These are phyloP conservation scores for Phylloporus scabripes DNA, from an alignment of 768 basidiomycete species.

Conservation along the genomic window DNA sequence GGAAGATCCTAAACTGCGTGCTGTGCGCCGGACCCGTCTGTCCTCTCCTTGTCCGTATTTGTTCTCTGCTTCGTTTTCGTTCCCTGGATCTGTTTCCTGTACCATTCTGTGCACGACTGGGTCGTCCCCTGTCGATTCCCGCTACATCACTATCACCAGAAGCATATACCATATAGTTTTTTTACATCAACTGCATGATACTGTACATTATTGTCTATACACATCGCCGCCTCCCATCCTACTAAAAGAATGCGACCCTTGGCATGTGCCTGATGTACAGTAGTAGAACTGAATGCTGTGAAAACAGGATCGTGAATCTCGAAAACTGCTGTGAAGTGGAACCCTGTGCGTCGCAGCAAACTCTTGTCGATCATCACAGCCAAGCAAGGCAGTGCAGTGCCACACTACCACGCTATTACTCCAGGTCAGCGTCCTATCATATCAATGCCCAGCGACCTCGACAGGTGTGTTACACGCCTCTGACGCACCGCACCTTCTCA, in stretches of 20 bases:
- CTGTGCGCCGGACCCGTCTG: slow-evolving; percentile 5
- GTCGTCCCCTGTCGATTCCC: slow-evolving; percentile 2
- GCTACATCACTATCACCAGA: slow-evolving; percentile 25
- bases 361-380: slow-evolving; percentile 20
- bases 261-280: slow-evolving; percentile 25
- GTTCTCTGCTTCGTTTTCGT: slow-evolving; percentile 10
- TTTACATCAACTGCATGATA: slow-evolving; percentile 25
- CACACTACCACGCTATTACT: slow-evolving; percentile 26
- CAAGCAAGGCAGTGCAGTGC: slow-evolving; percentile 22
- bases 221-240: slow-evolving; percentile 4
- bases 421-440: slow-evolving; percentile 29
- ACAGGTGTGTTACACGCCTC: slow-evolving; percentile 42
- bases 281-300: not conserved
- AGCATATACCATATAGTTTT: slow-evolving; percentile 29
- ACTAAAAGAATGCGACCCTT: slow-evolving; percentile 6
- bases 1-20: slow-evolving; percentile 22
- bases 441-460: slow-evolving; percentile 48
- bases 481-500: slow-evolving; percentile 24
- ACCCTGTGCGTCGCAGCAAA: not conserved
- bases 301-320: too few relatives aligned
- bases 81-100: slow-evolving; percentile 21
- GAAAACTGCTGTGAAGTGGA: slow-evolving; percentile 5
- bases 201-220: slow-evolving; percentile 32
- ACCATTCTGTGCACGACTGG: slow-evolving; percentile 11
- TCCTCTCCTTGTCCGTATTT: not conserved